phyloP scores from a whole-genome alignment of 352 stramenopile species.

The Phytophthora cryptogea region DNA sequence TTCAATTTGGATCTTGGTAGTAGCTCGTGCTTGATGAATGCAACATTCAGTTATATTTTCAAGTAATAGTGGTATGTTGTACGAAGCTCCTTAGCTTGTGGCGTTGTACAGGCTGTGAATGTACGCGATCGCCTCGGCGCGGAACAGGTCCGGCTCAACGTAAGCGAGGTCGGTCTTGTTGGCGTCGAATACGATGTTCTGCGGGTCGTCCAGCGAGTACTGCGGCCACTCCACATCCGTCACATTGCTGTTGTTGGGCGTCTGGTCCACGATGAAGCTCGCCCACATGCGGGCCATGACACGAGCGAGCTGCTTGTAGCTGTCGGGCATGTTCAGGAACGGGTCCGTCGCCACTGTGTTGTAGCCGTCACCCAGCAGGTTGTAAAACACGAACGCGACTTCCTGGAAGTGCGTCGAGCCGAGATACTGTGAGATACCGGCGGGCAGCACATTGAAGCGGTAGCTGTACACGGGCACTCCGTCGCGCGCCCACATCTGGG shows the following conservation, averaged over 20 bases:
- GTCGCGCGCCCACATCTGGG: slow-evolving; percentile 31
- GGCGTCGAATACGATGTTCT: slow-evolving; percentile 36
- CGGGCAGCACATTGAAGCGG: slow-evolving; percentile 29
- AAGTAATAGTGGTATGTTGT: neutral
- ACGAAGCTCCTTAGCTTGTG: slow-evolving; percentile 19
- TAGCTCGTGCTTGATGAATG: neutral
- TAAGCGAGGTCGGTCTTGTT: slow-evolving; percentile 38
- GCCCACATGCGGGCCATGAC: slow-evolving; percentile 41
- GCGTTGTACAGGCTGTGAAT: slow-evolving; percentile 29
- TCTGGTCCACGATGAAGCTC: slow-evolving; percentile 37
- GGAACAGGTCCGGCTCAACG: slow-evolving; percentile 34
- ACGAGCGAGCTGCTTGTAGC: slow-evolving; percentile 18
- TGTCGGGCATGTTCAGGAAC: slow-evolving; percentile 26
- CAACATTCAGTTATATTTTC: slow-evolving; percentile 8
- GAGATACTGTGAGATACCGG: slow-evolving; percentile 18
- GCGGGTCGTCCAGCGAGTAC: slow-evolving; percentile 29
- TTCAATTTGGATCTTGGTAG: too few species aligned
- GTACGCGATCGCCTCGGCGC: slow-evolving; percentile 31
- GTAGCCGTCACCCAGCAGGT: slow-evolving; percentile 31
- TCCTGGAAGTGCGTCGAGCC: slow-evolving; percentile 32
- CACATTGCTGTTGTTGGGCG: slow-evolving; percentile 22
- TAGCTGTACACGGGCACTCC: slow-evolving; percentile 34
- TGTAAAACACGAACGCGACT: slow-evolving; percentile 40
- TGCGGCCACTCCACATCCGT: slow-evolving; percentile 29
- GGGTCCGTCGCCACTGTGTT: slow-evolving; percentile 29